Evolutionary conservation across 257 asterid genomes (phyloP), one percentile per base, ranked within the genome.

Genomic region (Apocynum venetum): DNA sequence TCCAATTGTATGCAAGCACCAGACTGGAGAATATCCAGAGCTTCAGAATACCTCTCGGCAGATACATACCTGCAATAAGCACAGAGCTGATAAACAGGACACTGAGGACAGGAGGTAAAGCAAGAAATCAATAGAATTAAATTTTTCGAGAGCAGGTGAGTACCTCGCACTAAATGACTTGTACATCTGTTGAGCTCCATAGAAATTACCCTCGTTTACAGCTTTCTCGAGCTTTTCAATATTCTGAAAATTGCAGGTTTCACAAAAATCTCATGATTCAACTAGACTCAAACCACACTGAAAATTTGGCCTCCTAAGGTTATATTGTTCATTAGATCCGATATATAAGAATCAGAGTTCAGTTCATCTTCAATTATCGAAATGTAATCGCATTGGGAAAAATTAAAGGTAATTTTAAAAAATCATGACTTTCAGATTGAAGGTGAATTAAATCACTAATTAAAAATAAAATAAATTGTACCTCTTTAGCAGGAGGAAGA

Each of bases 181-280:
- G 66, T 93, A 90, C 98, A 96, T 90, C 88, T 96, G 99, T 80
- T 91, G 99, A 80, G 99, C 99, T 68, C 97, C 99, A 85, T 96
- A 93, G 86, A 81, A 88, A 89, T 91, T 89, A 72, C 98, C 97
- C n/a, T 89, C 94, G 36, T 90, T 90, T 4, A 87, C 92, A 59
- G 89, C 89, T 78, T 87, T 90, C 87, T 86, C 92, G 48, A 93
- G 80, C 91, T 96, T 96, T 74, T 82, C 96, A 76, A 91, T 86
- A 79, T 71, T 93, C 99, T 96, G 89, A 82, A 86, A 82, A 73
- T 70, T 14, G 67, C 15, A 47, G 43, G 14, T 12, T 3, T 38
- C 46, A 66, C 17, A 11, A 71, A 73, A 17, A 73, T 36, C 0
- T 8, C 65, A 75, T 13, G 38, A 53, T 78, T 66, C 38, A 71